Evolutionary conservation across 345 rosid species (phyloP), one percentile per base, ranked within the genome.

Genomic region (Aquilaria sinensis): DNA sequence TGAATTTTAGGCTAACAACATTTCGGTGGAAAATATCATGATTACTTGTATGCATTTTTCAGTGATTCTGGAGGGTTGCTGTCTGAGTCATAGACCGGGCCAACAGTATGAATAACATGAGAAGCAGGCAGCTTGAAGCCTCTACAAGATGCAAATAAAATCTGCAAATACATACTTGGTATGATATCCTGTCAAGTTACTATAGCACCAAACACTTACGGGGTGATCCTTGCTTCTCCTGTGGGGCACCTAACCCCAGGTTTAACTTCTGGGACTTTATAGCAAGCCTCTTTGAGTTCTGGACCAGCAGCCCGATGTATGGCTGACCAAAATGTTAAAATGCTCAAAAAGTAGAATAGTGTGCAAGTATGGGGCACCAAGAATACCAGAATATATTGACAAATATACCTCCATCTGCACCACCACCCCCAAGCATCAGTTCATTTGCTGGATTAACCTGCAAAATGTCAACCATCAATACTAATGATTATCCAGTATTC

Each of bases 341-440:
- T 15, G 15, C 58, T 66, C 47, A 31, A 30, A 68, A 23, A 7
- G 46, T 14, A 10, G 45, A 30, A 16, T 13, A 33, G 23, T 52
- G 16, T 8, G 5, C 2, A 46, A n/a, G 49, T 6, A 29, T 32
- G 31, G 33, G 47, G 2, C 14, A 47, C 53, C 10, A 45, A 31
- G 43, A 31, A 15, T 33, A n/a, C 15, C 8, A 43, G 3, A 52
- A 14, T 12, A 29, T 47, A 50, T 3, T 48, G 10, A 37, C 31
- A 10, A 29, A 15, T 61, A 46, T 70, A 86, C 98, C 92, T 80
- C 98, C 96, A 75, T 92, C 96, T 0, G 93, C 98, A 52, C 97
- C 98, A 70, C 91, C 94, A 60, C 98, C 98, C 58, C 98, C 96
- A 57, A 92, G 78, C 98, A 92, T 89, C 58, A 71, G 72, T 74